These are phyloP conservation scores for Clonostachys solani DNA, from an alignment of 2,329 filamentous ascomycete genomes.

Conservation along the genomic window DNA sequence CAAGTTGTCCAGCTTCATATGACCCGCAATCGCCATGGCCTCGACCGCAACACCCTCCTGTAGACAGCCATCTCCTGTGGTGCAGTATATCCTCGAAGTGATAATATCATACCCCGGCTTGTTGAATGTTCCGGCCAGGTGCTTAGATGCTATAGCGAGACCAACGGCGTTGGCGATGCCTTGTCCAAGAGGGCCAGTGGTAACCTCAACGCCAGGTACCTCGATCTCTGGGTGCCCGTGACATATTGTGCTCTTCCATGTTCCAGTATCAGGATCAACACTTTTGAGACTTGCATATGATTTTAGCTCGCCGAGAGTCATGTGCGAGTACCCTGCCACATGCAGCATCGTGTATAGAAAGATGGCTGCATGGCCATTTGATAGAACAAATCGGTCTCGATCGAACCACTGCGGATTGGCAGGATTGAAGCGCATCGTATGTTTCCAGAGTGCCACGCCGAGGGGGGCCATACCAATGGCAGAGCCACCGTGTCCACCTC, in stretches of 20 bases:
- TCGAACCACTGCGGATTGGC: conserved; percentile 49
- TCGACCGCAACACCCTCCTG: conserved; percentile 52
- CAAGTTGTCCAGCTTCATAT: conserved; percentile 45
- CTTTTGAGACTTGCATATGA: conserved; percentile 36
- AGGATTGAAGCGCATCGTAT: conserved; percentile 54
- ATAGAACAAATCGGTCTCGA: conserved; percentile 55
- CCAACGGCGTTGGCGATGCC: conserved; percentile 53
- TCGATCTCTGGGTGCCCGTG: conserved; percentile 53
- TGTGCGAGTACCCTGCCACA: conserved; percentile 41
- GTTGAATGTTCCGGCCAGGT: conserved; percentile 46
- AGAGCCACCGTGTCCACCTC: conserved; percentile 39
- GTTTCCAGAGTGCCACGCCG: conserved; percentile 45
- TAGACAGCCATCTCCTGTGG: conserved; percentile 50
- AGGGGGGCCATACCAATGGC: conserved; percentile 29
- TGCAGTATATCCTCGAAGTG: conserved; percentile 46
- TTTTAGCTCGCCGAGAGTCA: conserved; percentile 48
- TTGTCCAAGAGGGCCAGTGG: conserved; percentile 52
- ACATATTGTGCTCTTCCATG: conserved; percentile 41
- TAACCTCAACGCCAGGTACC: conserved; percentile 49
- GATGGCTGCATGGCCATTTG: conserved; percentile 48
- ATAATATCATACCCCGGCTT: conserved; percentile 40
- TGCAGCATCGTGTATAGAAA: conserved; percentile 48
- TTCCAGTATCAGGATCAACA: conserved; percentile 18
- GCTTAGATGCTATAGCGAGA: conserved; percentile 49
- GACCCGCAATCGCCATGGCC: conserved; percentile 47